Percentiles rank a stretch among this genome's conserved stretches.
phyloP scores from a whole-genome alignment of 2,329 filamentous ascomycete genomes.

The Colletotrichum lentis region DNA sequence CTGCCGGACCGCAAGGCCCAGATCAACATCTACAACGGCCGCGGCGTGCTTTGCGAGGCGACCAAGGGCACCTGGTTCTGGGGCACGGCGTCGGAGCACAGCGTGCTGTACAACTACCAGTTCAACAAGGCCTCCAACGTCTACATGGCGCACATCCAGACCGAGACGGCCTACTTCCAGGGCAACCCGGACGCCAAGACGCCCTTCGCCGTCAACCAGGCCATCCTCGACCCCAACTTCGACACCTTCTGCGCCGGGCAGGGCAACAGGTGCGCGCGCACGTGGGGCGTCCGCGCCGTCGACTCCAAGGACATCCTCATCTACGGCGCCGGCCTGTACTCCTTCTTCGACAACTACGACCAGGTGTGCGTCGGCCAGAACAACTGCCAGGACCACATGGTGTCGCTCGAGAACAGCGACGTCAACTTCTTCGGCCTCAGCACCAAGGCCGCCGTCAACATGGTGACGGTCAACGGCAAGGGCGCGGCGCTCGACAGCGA shows the following conservation, averaged over 20 bases:
- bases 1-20: conserved; percentile 71
- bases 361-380: conserved; percentile 73
- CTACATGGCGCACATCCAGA: conserved; percentile 85
- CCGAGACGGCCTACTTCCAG: conserved; percentile 90
- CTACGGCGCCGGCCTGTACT: conserved; percentile 80
- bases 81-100: conserved; percentile 76
- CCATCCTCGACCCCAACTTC: conserved; percentile 76
- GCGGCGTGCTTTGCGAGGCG: conserved; percentile 82
- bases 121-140: conserved; percentile 78
- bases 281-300: conserved; percentile 77
- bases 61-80: conserved; percentile 80
- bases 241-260: conserved; percentile 58
- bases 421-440: conserved; percentile 73
- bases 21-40: conserved; percentile 87
- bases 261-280: conserved; percentile 67
- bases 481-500: conserved; percentile 63
- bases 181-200: conserved; percentile 77
- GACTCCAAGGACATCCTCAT: conserved; percentile 73
- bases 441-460: conserved; percentile 78
- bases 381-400: conserved; percentile 80
- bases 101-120: conserved; percentile 83
- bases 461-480: conserved; percentile 71
- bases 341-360: conserved; percentile 83
- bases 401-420: conserved; percentile 71
- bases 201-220: conserved; percentile 66